Conservation (phyloP, 495 filamentous ascomycete genomes). For the Zalerion maritima region DNA sequence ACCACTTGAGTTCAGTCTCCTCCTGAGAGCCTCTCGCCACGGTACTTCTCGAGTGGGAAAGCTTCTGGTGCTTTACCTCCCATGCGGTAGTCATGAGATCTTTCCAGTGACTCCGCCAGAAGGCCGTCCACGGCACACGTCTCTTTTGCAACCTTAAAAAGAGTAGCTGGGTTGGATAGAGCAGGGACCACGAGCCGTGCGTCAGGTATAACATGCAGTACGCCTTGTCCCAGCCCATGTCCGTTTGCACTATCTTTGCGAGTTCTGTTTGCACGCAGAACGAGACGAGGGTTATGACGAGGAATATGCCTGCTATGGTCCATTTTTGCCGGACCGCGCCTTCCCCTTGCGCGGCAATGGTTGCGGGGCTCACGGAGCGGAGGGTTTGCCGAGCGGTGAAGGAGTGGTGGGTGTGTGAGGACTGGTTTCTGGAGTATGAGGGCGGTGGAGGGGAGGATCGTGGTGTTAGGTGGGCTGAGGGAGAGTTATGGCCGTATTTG, state of each 20-base stretch:
- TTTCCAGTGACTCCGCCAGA: conserved; percentile 71
- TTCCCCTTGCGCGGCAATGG: conserved; percentile 35
- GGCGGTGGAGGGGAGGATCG: conserved; percentile 7
- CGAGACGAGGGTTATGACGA: conserved; percentile 62
- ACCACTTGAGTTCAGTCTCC: conserved; percentile 37
- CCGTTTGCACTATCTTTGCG: conserved; percentile 80
- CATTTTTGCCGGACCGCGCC: conserved; percentile 64
- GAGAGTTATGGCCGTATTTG: conserved; percentile 22
- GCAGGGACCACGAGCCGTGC: conserved; percentile 78
- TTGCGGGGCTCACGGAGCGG: conserved; percentile 43
- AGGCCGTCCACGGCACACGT: conserved; percentile 62
- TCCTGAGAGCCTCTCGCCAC: conserved; percentile 9
- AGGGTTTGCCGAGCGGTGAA: conserved; percentile 41
- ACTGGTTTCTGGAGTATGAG: conserved; percentile 2
- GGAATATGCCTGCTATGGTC: conserved; percentile 68
- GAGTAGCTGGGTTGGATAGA: conserved; percentile 75
- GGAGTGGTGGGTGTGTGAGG: conserved; percentile 11
- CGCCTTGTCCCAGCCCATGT: conserved; percentile 82
- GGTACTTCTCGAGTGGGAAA: conserved; percentile 33
- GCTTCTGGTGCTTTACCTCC: conserved; percentile 63
- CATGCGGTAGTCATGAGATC: conserved; percentile 64
- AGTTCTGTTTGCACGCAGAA: conserved; percentile 90
- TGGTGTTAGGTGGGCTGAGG: conserved; percentile 5
- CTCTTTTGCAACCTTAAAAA: conserved; percentile 62
- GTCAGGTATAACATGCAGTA: conserved; percentile 98